Evolutionary conservation across 2,329 filamentous ascomycete species (phyloP).

Genomic region (Aspergillus fructus): DNA sequence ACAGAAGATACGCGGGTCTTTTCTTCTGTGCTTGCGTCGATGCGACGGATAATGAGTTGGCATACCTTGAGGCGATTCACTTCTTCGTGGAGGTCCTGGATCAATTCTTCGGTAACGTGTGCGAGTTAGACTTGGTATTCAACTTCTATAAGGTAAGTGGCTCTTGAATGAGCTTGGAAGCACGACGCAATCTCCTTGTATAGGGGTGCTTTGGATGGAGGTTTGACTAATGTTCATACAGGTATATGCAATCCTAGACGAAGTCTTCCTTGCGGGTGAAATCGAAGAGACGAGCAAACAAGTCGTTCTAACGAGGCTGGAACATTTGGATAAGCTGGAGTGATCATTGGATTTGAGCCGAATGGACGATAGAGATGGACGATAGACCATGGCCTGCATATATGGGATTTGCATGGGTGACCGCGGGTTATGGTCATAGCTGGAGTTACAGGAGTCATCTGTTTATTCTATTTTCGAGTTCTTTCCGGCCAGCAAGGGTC

Average conservation of each 20-base stretch:
- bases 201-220: background rate
- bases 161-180: background rate
- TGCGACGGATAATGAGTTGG: conserved; percentile 97
- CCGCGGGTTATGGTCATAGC: conserved; percentile 18
- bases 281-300: conserved; percentile 99
- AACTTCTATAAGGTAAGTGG: conserved; percentile 66
- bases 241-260: conserved; percentile 97
- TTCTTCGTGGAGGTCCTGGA: conserved; percentile 99
- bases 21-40: conserved; percentile 99
- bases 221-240: conserved; percentile 30
- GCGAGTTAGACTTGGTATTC: conserved; percentile 86
- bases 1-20: conserved; percentile 92
- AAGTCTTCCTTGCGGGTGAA: conserved; percentile 96
- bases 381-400: conserved; percentile 1
- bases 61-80: conserved; percentile 95
- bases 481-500: background rate
- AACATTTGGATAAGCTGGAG: conserved; percentile 95
- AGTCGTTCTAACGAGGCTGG: conserved; percentile 87
- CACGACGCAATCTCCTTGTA: too few relatives aligned
- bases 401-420: conserved; percentile 19
- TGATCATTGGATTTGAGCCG: conserved; percentile 43
- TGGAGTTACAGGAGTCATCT: conserved; percentile 21
- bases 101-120: conserved; percentile 98
- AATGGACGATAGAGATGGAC: background rate
- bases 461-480: conserved; percentile 6